Evolutionary conservation across 495 filamentous ascomycete genomes (phyloP), one percentile per base, ranked within the genome.

Genomic region (Aspergillus sclerotiicarbonarius): DNA sequence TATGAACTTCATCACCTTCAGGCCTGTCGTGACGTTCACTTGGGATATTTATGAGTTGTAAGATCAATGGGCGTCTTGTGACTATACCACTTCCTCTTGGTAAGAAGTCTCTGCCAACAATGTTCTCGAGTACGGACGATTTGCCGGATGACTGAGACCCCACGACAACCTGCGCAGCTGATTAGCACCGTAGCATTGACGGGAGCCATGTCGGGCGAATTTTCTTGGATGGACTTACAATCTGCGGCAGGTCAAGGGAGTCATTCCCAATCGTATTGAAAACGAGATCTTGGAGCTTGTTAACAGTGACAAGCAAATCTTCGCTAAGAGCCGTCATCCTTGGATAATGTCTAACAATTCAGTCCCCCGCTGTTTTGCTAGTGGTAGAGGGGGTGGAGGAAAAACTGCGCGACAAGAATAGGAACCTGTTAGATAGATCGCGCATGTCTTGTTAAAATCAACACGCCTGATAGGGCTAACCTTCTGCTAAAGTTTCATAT

Each of bases 251-350:
- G 75, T 99, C 94, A 54, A 99, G 84, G 35, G 92, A 97, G 70
- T 99, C 94, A 76, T 94, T 96, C 69, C 94, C 95, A 70, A 98
- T 98, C 52, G 95, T 98, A 78, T 98, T 98, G 78, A 98, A 98
- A 57, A 98, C 94, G 67, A 99, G 75, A 75, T 99, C 94, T 68
- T 98, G 95, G 59, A 98, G 82, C 77, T 92, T 93, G 77, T 98
- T 98, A 70, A 98, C 94, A 50, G 89, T 92, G 55, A 83, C 83
- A 68, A 98, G 82, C 70, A 98, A 78, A 71, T 97, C 91, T 67
- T 98, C 94, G 65, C 94, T 94, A 53, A 96, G 84, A 57, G 84
- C 77, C 33, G 86, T 82, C 86, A 89, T 89, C 25, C 29, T 65
- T 39, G 13, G 5, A 41, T 12, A 12, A 4, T n/a, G 37, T 41